Conservation (phyloP, 1,284 basidiomycete species). For the Tremellales sp. region DNA sequence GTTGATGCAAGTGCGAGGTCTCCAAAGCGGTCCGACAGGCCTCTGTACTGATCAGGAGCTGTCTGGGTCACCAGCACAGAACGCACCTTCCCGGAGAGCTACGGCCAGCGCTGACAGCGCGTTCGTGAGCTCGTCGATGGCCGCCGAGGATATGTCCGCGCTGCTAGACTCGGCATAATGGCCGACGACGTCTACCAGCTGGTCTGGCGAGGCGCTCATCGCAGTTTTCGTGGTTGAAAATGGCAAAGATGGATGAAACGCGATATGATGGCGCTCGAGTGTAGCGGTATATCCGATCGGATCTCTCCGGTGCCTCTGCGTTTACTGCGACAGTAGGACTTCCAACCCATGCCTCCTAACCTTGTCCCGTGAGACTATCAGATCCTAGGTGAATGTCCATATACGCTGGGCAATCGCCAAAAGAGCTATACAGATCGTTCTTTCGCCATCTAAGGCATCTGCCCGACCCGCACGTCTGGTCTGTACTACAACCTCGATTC, state of each 20-base stretch:
- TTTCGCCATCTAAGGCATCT: conserved; percentile 31
- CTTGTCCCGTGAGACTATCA: no score
- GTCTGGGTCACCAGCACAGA: conserved; percentile 1
- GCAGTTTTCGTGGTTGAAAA: no score
- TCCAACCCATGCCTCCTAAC: no score
- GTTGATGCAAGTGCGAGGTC: background rate
- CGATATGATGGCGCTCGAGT: no score
- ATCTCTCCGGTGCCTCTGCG: no score
- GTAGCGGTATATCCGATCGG: no score
- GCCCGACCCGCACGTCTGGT: conserved; percentile 42
- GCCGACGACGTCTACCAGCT: no score
- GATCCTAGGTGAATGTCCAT: conserved; percentile 1
- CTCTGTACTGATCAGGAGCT: background rate
- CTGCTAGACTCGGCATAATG: no score
- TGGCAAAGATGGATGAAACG: no score
- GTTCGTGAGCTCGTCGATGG: conserved; percentile 3
- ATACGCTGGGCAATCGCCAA: background rate
- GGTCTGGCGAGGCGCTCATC: no score
- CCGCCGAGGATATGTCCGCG: no score
- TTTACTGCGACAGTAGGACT: no score
- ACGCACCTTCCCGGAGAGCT: conserved; percentile 21
- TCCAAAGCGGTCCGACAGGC: background rate
- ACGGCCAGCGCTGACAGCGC: conserved; percentile 14
- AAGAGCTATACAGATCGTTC: conserved; percentile 27
- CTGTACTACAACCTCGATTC: conserved; percentile 21